These are phyloP conservation scores for Agaricus sinodeliciosus DNA, from an alignment of 768 basidiomycete species.

Conservation along the genomic window DNA sequence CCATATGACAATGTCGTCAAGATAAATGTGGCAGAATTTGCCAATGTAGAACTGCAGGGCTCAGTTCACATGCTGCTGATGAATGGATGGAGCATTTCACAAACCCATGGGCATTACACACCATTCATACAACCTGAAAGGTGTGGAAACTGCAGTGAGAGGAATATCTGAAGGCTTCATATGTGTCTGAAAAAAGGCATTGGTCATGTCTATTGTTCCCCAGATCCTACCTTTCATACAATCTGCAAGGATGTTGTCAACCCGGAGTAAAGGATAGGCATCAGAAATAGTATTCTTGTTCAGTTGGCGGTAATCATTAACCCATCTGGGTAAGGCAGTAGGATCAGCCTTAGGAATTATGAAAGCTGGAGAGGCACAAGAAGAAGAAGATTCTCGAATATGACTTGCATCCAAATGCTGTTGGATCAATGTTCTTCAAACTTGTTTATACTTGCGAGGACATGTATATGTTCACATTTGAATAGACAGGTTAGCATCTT, in stretches of 20 bases:
- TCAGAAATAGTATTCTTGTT: slow-evolving; percentile 25
- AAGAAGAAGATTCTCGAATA: slow-evolving; percentile 19
- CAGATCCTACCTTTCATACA: slow-evolving; percentile 27
- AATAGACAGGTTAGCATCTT: slow-evolving; percentile 21
- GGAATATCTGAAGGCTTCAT: slow-evolving; percentile 18
- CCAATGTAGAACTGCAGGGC: slow-evolving; percentile 21
- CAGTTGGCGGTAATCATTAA: slow-evolving; percentile 26
- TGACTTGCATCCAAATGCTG: slow-evolving; percentile 24
- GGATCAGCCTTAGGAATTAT: slow-evolving; percentile 28
- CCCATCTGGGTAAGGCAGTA: slow-evolving; percentile 24
- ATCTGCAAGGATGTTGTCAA: slow-evolving; percentile 27
- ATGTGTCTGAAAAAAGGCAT: slow-evolving; percentile 19
- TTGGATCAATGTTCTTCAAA: slow-evolving; percentile 22
- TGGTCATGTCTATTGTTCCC: slow-evolving; percentile 19
- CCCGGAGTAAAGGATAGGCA: slow-evolving; percentile 20
- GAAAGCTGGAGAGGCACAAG: slow-evolving; percentile 26
- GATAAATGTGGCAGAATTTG: slow-evolving; percentile 18
- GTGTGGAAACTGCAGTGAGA: slow-evolving; percentile 30
- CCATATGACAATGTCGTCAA: slow-evolving; percentile 23
- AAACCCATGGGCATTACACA: slow-evolving; percentile 30
- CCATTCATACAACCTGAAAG: slow-evolving; percentile 34
- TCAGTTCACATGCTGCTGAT: slow-evolving; percentile 19
- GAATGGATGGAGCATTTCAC: slow-evolving; percentile 20
- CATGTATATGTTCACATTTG: slow-evolving; percentile 7
- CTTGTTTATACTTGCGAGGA: slow-evolving; percentile 19